These are phyloP conservation scores for Priceomyces melissophilus DNA, from an alignment of 805 yeast genomes.

Conservation along the genomic window DNA sequence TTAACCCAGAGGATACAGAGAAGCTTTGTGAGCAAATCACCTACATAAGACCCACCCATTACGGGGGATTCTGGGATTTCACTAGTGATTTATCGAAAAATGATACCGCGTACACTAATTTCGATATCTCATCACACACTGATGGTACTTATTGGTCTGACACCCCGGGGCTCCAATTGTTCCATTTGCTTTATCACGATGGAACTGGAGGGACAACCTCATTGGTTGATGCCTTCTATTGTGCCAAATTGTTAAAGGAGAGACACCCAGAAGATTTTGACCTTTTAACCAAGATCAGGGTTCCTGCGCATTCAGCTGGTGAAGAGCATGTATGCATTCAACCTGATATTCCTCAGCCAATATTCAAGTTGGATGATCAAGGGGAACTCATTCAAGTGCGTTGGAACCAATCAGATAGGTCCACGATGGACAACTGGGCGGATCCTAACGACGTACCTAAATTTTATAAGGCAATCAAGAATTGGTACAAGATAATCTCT, in stretches of 20 bases:
- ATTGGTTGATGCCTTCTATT: constrained; percentile 61
- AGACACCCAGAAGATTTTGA: constrained; percentile 51
- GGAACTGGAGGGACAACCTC: constrained; percentile 68
- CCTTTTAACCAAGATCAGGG: constrained; percentile 44
- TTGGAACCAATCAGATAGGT: constrained; percentile 71
- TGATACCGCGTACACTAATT: constrained; percentile 70
- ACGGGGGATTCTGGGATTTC: constrained; percentile 81
- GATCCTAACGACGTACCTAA: constrained; percentile 47
- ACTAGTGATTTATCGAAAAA: constrained; percentile 64
- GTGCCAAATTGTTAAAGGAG: constrained; percentile 48
- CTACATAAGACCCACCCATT: constrained; percentile 65
- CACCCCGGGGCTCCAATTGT: constrained; percentile 67
- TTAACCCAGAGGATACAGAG: constrained; percentile 56
- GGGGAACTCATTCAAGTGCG: constrained; percentile 60
- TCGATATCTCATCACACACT: constrained; percentile 62
- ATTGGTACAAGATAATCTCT: constrained; percentile 54
- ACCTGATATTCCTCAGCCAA: constrained; percentile 54
- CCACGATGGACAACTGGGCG: constrained; percentile 51
- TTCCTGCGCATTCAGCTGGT: constrained; percentile 77
- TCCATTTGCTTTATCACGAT: constrained; percentile 62
- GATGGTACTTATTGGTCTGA: constrained; percentile 77
- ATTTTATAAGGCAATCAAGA: constrained; percentile 55
- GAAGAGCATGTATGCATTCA: constrained; percentile 60
- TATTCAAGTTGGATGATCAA: constrained; percentile 49
- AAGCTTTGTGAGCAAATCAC: constrained; percentile 53